Percentiles rank a stretch among this genome's conserved stretches.
Conservation (phyloP, 1,284 basidiomycete species). For the Heterobasidion occidentale region DNA sequence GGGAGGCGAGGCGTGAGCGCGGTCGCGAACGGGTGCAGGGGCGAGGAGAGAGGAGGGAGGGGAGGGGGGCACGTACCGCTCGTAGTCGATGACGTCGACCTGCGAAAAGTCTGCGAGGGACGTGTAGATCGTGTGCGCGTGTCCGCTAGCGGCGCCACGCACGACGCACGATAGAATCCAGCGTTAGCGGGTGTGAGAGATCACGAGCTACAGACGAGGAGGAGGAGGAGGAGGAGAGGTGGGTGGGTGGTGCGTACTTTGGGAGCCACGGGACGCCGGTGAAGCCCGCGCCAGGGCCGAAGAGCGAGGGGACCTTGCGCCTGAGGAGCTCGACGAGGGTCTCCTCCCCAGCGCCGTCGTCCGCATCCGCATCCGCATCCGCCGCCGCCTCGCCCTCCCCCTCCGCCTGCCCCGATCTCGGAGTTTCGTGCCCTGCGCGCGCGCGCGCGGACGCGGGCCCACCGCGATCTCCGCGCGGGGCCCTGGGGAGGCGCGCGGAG, state of each 20-base stretch:
- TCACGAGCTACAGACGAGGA: neutral
- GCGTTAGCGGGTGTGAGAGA: too few relatives aligned
- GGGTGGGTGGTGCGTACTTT: conserved; percentile 10
- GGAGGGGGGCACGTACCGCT: conserved; percentile 10
- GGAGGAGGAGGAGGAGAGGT: too few relatives aligned
- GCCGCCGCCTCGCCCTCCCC: too few relatives aligned
- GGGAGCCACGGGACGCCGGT: conserved; percentile 19
- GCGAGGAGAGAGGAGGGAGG: neutral
- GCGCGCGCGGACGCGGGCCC: too few relatives aligned
- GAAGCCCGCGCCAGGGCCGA: conserved; percentile 9
- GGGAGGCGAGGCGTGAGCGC: neutral
- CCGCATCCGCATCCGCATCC: too few relatives aligned
- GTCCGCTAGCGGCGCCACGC: conserved; percentile 9
- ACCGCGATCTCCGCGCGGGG: too few relatives aligned
- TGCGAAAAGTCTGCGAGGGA: conserved; percentile 17
- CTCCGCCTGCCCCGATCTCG: too few relatives aligned
- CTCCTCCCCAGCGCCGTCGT: neutral
- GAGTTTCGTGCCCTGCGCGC: too few relatives aligned
- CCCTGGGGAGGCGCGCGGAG: neutral
- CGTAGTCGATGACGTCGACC: conserved; percentile 17
- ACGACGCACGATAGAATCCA: too few relatives aligned
- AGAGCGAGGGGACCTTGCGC: conserved; percentile 14
- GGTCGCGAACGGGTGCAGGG: neutral
- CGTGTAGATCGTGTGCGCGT: conserved; percentile 19
- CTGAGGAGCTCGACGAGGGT: conserved; percentile 12